Percentiles rank a stretch among this genome's conserved stretches.
phyloP scores from a whole-genome alignment of 768 basidiomycete genomes.

The Roridomyces roridus region DNA sequence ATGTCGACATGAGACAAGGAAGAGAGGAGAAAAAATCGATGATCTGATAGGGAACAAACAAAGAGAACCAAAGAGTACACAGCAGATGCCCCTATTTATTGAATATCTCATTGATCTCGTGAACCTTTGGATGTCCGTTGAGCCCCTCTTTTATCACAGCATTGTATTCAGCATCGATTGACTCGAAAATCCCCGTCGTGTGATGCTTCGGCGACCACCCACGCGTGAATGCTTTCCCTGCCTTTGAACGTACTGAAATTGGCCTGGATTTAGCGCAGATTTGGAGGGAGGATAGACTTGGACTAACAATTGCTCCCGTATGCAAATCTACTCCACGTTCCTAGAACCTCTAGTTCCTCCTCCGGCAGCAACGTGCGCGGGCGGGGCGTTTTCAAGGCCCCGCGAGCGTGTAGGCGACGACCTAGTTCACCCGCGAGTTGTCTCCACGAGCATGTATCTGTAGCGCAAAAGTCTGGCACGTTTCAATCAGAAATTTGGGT shows the following conservation, averaged over 20 bases:
- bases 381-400: constrained; percentile 16
- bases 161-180: constrained; percentile 25
- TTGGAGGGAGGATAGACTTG: too few relatives aligned
- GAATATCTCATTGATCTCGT: too few relatives aligned
- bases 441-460: constrained; percentile 22
- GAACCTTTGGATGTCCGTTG: too few relatives aligned
- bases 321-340: constrained; percentile 23
- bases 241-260: too few relatives aligned
- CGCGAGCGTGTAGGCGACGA: constrained; percentile 12
- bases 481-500: background rate
- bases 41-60: background rate
- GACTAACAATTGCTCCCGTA: constrained; percentile 26
- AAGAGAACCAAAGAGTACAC: background rate
- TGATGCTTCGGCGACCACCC: constrained; percentile 24
- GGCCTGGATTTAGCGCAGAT: too few relatives aligned
- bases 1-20: background rate
- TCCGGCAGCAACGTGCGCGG: constrained; percentile 7
- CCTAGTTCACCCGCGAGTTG: constrained; percentile 20
- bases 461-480: constrained; percentile 17
- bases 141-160: constrained; percentile 10
- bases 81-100: constrained; percentile 22
- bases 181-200: constrained; percentile 19
- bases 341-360: constrained; percentile 18
- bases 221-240: constrained; percentile 16
- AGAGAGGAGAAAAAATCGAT: background rate